Conservation (phyloP, 345 rosid genomes). For the Angophora floribunda region DNA sequence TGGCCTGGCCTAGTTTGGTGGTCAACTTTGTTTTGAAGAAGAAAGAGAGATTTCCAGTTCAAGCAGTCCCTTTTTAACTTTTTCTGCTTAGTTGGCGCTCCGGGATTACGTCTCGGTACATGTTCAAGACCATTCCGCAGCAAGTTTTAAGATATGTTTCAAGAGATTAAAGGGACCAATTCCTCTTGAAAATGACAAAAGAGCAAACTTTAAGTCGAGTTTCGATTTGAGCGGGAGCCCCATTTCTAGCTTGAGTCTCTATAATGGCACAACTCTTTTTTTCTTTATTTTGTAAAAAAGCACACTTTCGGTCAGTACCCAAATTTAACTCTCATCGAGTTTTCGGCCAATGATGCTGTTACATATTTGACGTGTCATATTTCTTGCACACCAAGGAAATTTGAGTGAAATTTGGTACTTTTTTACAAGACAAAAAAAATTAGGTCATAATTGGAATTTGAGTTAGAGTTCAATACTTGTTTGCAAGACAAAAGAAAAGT, state of each 20-base stretch:
- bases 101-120: neutral
- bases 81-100: neutral
- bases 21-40: neutral
- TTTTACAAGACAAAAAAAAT: neutral
- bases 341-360: accelerated
- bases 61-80: neutral
- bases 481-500: neutral
- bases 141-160: neutral
- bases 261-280: neutral
- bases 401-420: neutral
- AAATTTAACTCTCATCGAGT: neutral
- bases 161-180: neutral
- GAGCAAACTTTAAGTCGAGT: neutral
- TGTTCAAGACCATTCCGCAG: neutral
- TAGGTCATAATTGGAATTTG: accelerated
- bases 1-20: neutral
- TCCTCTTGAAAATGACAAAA: neutral
- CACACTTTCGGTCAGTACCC: accelerated
- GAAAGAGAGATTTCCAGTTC: neutral
- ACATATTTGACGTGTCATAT: neutral
- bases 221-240: neutral
- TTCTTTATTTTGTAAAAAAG: accelerated
- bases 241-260: neutral
- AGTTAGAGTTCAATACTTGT: neutral
- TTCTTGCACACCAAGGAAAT: neutral